phyloP scores from a whole-genome alignment of 148 eudicot species.

The Silene uniflora region DNA sequence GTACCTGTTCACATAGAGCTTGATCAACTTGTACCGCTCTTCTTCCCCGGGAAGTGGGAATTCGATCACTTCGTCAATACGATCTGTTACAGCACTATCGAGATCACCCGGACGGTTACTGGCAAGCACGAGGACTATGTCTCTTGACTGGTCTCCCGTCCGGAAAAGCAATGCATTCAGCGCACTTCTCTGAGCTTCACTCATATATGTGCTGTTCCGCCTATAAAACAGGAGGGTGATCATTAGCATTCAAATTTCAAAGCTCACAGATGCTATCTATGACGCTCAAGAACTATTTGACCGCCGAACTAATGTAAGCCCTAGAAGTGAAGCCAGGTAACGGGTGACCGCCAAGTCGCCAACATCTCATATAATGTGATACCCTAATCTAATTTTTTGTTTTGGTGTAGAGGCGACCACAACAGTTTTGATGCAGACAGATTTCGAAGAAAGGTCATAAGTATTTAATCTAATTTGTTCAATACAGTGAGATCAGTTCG shows the following conservation, averaged over 20 bases:
- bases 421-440: too few species aligned
- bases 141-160: slow-evolving; percentile 96
- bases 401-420: too few species aligned
- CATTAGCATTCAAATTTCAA: neutral
- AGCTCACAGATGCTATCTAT: neutral
- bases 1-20: slow-evolving; percentile 75
- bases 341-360: too few species aligned
- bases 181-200: slow-evolving; percentile 97
- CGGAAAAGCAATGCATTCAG: slow-evolving; percentile 86
- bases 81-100: slow-evolving; percentile 84
- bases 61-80: slow-evolving; percentile 91
- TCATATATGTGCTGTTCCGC: slow-evolving; percentile 89
- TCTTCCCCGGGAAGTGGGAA: slow-evolving; percentile 92
- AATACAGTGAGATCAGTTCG: neutral
- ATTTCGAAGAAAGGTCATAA: too few species aligned
- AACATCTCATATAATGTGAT: too few species aligned
- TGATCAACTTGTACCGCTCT: slow-evolving; percentile 77
- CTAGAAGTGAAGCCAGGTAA: neutral
- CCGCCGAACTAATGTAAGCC: too few species aligned
- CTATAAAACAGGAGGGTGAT: slow-evolving; percentile 33
- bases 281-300: too few species aligned
- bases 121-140: slow-evolving; percentile 89
- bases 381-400: too few species aligned
- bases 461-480: neutral
- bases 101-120: slow-evolving; percentile 96